These are phyloP conservation scores for Graphiopsis chlorocephala DNA, from an alignment of 2,329 filamentous ascomycete species.

Conservation along the genomic window DNA sequence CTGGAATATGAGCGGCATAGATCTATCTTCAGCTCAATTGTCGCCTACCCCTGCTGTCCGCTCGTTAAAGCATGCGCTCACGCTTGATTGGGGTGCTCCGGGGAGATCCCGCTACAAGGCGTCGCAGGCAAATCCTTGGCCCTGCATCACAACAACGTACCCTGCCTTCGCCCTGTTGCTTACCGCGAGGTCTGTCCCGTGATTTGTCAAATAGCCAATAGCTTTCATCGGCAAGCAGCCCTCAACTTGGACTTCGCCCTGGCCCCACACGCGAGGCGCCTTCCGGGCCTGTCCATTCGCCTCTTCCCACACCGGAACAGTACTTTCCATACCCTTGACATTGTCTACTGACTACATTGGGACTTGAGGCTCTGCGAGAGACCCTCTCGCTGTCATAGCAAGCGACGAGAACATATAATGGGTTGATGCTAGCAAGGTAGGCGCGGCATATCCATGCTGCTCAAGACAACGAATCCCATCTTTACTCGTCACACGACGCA, in stretches of 20 bases:
- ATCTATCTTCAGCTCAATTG: background rate
- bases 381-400: background rate
- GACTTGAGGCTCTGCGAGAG: slow-evolving; percentile 10
- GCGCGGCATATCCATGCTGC: background rate
- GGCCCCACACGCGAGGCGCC: background rate
- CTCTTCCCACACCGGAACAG: background rate
- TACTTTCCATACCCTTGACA: background rate
- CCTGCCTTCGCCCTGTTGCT: background rate
- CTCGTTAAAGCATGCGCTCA: background rate
- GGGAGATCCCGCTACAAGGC: background rate
- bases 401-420: slow-evolving; percentile 14
- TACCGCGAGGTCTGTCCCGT: background rate
- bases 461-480: background rate
- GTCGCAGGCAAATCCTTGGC: background rate
- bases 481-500: background rate
- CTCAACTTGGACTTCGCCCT: background rate
- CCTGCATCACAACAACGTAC: slow-evolving; percentile 3
- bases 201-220: background rate
- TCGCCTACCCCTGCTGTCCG: background rate
- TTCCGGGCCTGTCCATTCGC: background rate
- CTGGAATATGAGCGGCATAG: background rate
- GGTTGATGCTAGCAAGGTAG: slow-evolving; percentile 8
- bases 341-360: background rate
- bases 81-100: background rate
- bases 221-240: background rate